Base-by-base conservation (phyloP, 805 yeast genomes). In the Komagataella ulmi region DNA sequence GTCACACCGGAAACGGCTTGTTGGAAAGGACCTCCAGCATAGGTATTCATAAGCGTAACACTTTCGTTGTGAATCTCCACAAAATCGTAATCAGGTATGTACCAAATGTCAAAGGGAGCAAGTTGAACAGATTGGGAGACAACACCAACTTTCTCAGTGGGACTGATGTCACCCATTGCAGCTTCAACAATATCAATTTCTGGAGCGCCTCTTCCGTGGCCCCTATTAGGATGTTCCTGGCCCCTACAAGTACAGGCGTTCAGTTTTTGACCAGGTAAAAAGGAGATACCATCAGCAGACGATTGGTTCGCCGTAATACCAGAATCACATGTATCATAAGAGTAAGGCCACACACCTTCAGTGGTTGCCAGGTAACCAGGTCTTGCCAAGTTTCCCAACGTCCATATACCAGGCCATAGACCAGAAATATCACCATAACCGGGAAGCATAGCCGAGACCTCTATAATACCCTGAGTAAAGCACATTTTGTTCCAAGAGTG, bases 381-480 rank as follows among this genome's bases (percentile, higher is more conserved):
- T 59, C 97, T 79, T 24, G 85, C 98, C 57, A 90, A 72, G 61
- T 90, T 90, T 47, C 97, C 97, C 80, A 90, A 73, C 3, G 96
- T 77, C 97, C 97, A 90, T 53, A 88, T 59, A 73, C 97, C 98
- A 1, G 98, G 97, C 98, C 98, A 90, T 56, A 90, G 70, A 18
- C 98, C 98, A 3, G 84, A 72, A 30, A 83, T 74, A 52, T 79
- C 71, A 59, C 95, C 96, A 58, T 76, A 77, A 55, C 88, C 87
- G 40, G 97, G 96, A 55, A 90, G 68, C 54, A 76, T 75, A 0
- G 86, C 91, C 7, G 88, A 80, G 4, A 85, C 78, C 62, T 87
- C 96, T 56, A 89, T 59, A 46, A 71, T 64, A 49, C 97, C 97
- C 61, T 88, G 88, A 3, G 95, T 83, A 64, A 85, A 88, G 63